phyloP scores from a whole-genome alignment of 1,284 basidiomycete genomes.

The Ustilago xerochloae region DNA sequence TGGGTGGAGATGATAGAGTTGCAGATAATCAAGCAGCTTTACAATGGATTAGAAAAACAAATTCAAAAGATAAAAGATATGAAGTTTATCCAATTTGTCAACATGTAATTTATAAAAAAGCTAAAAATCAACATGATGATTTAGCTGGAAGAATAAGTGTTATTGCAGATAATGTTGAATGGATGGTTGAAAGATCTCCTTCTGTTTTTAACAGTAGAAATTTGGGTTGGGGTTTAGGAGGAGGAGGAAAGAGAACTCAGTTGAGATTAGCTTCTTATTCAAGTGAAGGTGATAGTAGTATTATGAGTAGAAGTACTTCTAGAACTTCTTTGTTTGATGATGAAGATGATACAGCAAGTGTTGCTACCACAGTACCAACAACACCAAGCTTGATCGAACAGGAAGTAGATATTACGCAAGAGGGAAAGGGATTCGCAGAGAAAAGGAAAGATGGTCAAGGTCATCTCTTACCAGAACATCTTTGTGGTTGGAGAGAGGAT shows the following conservation, averaged over 20 bases:
- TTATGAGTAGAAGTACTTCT: conserved; percentile 25
- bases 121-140: conserved; percentile 65
- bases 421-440: neutral
- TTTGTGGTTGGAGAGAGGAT: conserved; percentile 23
- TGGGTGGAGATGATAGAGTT: conserved; percentile 60
- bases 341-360: conserved; percentile 12
- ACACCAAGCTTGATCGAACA: conserved; percentile 15
- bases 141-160: conserved; percentile 60
- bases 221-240: no score
- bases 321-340: conserved; percentile 29
- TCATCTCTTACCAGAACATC: conserved; percentile 17
- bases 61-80: conserved; percentile 50
- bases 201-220: conserved; percentile 3
- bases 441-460: no score
- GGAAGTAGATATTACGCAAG: neutral
- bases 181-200: conserved; percentile 61
- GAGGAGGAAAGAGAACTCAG: conserved; percentile 16
- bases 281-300: conserved; percentile 21
- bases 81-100: conserved; percentile 65
- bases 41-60: conserved; percentile 43
- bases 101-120: conserved; percentile 66
- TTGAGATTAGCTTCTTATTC: conserved; percentile 33
- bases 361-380: conserved; percentile 20
- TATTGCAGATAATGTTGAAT: conserved; percentile 63
- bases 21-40: conserved; percentile 43